Percentiles rank a stretch among this genome's conserved stretches.
Evolutionary conservation across 129 eudicot species (phyloP).

Genomic region (Tagetes patula): DNA sequence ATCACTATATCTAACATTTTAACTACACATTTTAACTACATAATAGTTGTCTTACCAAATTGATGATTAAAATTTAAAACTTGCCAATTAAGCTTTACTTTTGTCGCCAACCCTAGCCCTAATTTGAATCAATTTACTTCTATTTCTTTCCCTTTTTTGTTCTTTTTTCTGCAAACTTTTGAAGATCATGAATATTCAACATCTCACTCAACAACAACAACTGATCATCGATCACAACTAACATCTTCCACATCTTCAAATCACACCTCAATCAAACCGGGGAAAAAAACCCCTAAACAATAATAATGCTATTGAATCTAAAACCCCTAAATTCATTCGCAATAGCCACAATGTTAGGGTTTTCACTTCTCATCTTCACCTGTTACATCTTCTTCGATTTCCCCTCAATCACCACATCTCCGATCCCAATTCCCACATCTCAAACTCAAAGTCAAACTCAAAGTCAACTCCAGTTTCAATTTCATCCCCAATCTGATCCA

Average conservation of each 20-base stretch:
- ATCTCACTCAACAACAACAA: slow-evolving; percentile 2
- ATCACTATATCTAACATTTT: no score
- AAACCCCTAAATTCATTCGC: slow-evolving; percentile 61
- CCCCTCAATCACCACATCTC: slow-evolving; percentile 46
- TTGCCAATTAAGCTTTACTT: slow-evolving; percentile 7
- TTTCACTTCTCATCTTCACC: slow-evolving; percentile 52
- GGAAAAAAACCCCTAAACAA: slow-evolving; percentile 13
- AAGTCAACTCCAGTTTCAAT: slow-evolving; percentile 42
- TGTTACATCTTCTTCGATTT: slow-evolving; percentile 60
- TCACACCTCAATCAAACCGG: slow-evolving; percentile 15
- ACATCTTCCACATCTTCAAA: background rate
- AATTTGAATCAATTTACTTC: background rate
- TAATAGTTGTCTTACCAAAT: background rate
- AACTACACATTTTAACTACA: background rate
- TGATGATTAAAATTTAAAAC: background rate
- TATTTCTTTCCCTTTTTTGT: background rate
- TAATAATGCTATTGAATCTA: slow-evolving; percentile 41
- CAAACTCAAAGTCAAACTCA: slow-evolving; percentile 28
- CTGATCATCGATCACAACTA: slow-evolving; percentile 6
- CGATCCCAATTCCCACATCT: slow-evolving; percentile 26
- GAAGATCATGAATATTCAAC: background rate
- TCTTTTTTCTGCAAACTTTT: background rate
- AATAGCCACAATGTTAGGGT: slow-evolving; percentile 50
- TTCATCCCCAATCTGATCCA: slow-evolving; percentile 39
- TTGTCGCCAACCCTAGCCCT: background rate